Evolutionary conservation across 768 basidiomycete genomes (phyloP), one percentile per base, ranked within the genome.

Genomic region (Pleurotus platypus): DNA sequence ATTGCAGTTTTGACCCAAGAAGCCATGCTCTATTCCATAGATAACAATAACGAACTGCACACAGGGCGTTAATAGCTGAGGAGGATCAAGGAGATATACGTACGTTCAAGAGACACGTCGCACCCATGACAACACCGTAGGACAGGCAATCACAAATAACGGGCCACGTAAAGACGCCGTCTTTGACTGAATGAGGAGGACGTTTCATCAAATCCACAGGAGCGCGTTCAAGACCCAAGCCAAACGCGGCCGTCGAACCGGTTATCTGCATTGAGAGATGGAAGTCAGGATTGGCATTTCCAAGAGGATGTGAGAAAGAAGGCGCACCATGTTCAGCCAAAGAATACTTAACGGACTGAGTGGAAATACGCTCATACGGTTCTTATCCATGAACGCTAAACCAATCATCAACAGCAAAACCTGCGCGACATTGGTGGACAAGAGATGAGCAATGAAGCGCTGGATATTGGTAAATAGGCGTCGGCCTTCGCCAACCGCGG

Each of bases 401-500:
- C 84, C 84, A 56, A 85, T 71, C 57, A 84, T 70, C 40, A 86
- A 65, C 4, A 82, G 72, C 5, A 82, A 63, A 6, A 81, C 81
- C 69, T 84, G 79, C 12, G 77, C 81, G 15, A 86, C 70, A 58
- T 86, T 84, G 40, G 67, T 78, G 8, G 79, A 71, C 6, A 84
- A 64, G 1, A 86, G 72, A 60, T 83, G 81, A 15, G 83, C 68
- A 27, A 83, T 71, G 64, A 84, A 84, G 56, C 80, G 76, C 49
- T 78, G 75, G 57, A 86, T 78, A 67, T 84, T 85, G 57, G 75
- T 73, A 69, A 84, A 80, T 4, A 81, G 70, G n/a, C 80, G 76
- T 56, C 84, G 77, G 38, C 82, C 84, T 67, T 83, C 80, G 56
- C 75, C 69, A 61, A 84, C 75, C 2, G 83, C 83, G 49, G 79